Evolutionary conservation across 2,329 filamentous ascomycete genomes (phyloP).

Genomic region (Niveomyces coronatus): DNA sequence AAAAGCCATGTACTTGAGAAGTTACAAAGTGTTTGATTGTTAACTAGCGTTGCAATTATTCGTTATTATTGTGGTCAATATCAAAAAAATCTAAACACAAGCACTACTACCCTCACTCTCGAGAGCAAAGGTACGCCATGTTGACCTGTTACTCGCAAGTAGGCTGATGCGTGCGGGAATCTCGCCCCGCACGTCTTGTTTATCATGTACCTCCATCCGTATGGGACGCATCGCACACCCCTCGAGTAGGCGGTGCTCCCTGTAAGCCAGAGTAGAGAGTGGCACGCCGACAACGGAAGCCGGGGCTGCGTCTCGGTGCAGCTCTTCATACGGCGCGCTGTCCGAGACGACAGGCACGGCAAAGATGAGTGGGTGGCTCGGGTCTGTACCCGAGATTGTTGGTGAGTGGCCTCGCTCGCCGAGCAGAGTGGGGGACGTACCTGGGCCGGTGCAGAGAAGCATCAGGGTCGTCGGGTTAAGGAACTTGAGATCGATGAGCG

Average conservation of each 20-base stretch:
- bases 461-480: conserved; percentile 52
- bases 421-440: conserved; percentile 17
- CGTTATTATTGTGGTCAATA: neutral
- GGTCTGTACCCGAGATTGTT: conserved; percentile 12
- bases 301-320: conserved; percentile 17
- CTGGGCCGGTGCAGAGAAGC: conserved; percentile 39
- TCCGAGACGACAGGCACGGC: conserved; percentile 27
- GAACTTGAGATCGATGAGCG: conserved; percentile 57
- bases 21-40: neutral
- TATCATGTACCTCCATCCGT: conserved; percentile 41
- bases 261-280: conserved; percentile 13
- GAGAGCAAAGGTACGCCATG: conserved; percentile 34
- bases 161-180: conserved; percentile 41
- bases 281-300: conserved; percentile 3
- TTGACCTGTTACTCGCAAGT: conserved; percentile 35
- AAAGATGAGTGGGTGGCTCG: conserved; percentile 19
- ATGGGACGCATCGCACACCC: conserved; percentile 25
- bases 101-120: no score
- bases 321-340: conserved; percentile 26
- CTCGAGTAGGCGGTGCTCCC: conserved; percentile 18
- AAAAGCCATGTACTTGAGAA: no score
- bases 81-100: neutral
- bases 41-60: neutral
- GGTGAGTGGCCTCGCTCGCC: neutral
- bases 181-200: conserved; percentile 32